phyloP scores from a whole-genome alignment of 1,139 yeast species.

The Lodderomyces pseudojiufengensis region DNA sequence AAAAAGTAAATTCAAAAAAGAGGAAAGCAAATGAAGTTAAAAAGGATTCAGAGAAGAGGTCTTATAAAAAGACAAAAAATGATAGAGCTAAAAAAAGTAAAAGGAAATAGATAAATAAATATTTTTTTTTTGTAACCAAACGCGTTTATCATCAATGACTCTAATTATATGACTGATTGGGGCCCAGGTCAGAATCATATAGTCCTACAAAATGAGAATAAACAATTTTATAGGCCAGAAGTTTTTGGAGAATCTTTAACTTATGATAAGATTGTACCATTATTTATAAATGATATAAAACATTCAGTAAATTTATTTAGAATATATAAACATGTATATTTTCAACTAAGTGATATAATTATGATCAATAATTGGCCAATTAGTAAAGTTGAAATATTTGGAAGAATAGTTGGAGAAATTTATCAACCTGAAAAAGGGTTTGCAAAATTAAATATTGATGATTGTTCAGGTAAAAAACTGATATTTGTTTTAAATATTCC shows the following conservation, averaged over 20 bases:
- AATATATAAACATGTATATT: slow-evolving; percentile 13
- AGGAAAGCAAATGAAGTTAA: slow-evolving; percentile 51
- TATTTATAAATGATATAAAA: slow-evolving; percentile 17
- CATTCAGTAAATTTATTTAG: slow-evolving; percentile 8
- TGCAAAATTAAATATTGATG: slow-evolving; percentile 15
- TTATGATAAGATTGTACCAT: slow-evolving; percentile 12
- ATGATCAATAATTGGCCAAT: slow-evolving; percentile 19
- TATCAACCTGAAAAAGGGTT: slow-evolving; percentile 11
- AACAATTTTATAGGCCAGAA: slow-evolving; percentile 17
- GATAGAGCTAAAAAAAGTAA: slow-evolving; percentile 42
- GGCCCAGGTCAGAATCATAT: slow-evolving; percentile 18
- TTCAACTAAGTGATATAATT: slow-evolving; percentile 11
- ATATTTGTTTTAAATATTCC: slow-evolving; percentile 12
- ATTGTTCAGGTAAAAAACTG: slow-evolving; percentile 14
- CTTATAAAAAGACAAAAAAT: slow-evolving; percentile 67
- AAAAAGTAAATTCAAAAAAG: slow-evolving; percentile 52
- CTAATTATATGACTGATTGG: slow-evolving; percentile 10
- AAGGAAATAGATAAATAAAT: slow-evolving; percentile 4
- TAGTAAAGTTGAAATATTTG: slow-evolving; percentile 13
- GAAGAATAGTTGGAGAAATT: slow-evolving; percentile 16
- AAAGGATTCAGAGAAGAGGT: slow-evolving; percentile 43
- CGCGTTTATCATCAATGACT: slow-evolving; percentile 1
- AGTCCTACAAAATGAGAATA: slow-evolving; percentile 11
- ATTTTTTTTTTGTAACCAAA: neutral
- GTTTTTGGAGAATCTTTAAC: slow-evolving; percentile 17